Base-by-base conservation (phyloP, 257 asterid species). In the Perilla frutescens region DNA sequence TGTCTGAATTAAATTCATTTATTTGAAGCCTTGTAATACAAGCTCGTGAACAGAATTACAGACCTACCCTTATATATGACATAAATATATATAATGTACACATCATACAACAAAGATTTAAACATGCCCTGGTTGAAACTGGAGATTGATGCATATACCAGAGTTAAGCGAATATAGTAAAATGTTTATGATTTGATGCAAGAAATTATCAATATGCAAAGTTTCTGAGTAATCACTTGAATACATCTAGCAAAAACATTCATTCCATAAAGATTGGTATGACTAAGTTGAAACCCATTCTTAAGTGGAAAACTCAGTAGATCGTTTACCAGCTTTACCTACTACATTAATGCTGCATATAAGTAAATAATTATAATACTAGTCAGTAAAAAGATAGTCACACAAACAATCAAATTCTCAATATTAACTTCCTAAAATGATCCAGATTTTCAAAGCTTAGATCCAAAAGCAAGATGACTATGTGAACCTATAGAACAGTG, bases 251-350 rank as follows among this genome's bases (percentile, higher is more conserved):
- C 40, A 36, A 73, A 68, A 34, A 26, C 26, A 32, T 26, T 13
- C 20, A 54, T 6, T 69, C 39, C 61, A 66, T 15, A 31, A 61
- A 63, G 65, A 75, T 48, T 68, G 59, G 68, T 53, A 50, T 56
- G 70, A 66, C 76, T 60, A 73, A 32, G 39, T 70, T 40, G 63
- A 76, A 70, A 68, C 62, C 62, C 62, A 49, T 44, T 50, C 62
- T 31, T 11, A 43, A 68, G 71, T 77, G 77, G 74, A 70, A 67
- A 67, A 75, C 62, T 75, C 3, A 45, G 73, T 47, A 48, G 80
- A 81, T 82, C 77, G 90, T 81, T 86, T 76, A 88, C 86, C 91
- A 80, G 88, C 85, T 74, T 84, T 75, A 88, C 95, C 95, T 81
- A 85, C 87, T 80, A 78, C 49, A 65, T 57, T 75, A 20, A 20